Evolutionary conservation across 768 basidiomycete species (phyloP).

Genomic region (Boletales sp.): DNA sequence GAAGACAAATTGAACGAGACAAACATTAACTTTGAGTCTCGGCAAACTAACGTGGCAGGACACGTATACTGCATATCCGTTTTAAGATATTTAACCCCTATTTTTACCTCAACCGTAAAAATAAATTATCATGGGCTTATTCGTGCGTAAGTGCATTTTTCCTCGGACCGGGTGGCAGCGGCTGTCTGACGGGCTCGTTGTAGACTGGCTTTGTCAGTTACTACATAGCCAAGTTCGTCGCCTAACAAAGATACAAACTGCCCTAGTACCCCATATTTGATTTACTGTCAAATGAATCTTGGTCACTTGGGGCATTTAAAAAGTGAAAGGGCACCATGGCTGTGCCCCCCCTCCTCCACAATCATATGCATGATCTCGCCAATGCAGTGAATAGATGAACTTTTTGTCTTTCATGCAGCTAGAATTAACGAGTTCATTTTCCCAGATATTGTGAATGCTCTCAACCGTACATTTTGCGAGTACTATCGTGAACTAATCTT

Average conservation of each 20-base stretch:
- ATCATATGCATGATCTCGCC: conserved; percentile 4
- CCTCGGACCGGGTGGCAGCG: too few species aligned
- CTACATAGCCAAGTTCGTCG: too few species aligned
- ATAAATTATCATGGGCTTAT: too few species aligned
- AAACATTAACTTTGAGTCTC: conserved; percentile 3
- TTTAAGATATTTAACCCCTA: conserved; percentile 1
- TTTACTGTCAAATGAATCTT: too few species aligned
- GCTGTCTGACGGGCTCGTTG: too few species aligned
- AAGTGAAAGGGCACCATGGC: too few species aligned
- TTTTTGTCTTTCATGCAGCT: background rate
- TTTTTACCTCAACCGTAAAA: background rate
- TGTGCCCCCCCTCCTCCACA: background rate
- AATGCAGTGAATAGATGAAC: conserved; percentile 15
- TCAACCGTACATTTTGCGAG: background rate
- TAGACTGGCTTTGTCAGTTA: too few species aligned
- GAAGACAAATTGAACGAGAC: conserved; percentile 7
- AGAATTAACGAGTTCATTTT: background rate
- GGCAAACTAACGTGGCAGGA: conserved; percentile 19
- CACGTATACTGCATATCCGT: conserved; percentile 14
- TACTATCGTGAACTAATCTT: background rate
- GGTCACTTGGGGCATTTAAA: too few species aligned
- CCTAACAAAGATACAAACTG: too few species aligned
- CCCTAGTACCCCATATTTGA: too few species aligned
- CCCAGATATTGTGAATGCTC: conserved; percentile 17
- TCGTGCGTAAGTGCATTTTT: too few species aligned